A percentile compares a stretch with the other conserved stretches of the same genome.
Evolutionary conservation across 208 protist species (phyloP).

Genomic region (Crithidia acanthocephali): DNA sequence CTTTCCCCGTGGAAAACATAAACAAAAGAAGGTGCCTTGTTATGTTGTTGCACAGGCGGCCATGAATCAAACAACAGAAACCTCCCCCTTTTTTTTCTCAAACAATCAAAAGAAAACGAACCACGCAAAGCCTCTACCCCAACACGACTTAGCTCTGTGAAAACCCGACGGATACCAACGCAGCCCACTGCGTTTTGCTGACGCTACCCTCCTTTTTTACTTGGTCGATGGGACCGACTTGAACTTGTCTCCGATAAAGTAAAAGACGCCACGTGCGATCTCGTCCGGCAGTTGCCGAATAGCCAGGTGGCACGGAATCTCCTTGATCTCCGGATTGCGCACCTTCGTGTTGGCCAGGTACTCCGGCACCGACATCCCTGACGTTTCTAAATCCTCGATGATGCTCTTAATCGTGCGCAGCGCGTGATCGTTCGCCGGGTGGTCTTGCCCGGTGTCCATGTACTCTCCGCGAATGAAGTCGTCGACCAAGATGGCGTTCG

Average conservation of each 20-base stretch:
- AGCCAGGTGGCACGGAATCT: constrained; percentile 86
- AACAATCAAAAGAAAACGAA: no score
- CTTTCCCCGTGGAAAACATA: no score
- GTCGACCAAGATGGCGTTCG: constrained; percentile 86
- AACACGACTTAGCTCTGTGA: no score
- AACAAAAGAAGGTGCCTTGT: no score
- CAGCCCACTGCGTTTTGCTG: no score
- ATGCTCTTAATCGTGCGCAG: constrained; percentile 73
- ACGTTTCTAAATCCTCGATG: constrained; percentile 74
- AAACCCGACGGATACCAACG: no score
- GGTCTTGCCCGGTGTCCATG: constrained; percentile 88
- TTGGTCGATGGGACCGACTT: constrained; percentile 5
- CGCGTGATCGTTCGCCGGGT: constrained; percentile 80
- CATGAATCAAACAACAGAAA: no score
- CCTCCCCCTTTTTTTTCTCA: no score
- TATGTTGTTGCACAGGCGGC: no score
- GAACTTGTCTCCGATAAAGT: constrained; percentile 89
- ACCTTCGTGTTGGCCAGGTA: constrained; percentile 70
- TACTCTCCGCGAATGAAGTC: constrained; percentile 92
- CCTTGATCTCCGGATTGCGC: constrained; percentile 69
- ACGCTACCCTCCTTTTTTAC: not conserved
- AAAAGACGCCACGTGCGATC: constrained; percentile 86
- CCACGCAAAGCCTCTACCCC: no score
- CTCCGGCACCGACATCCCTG: constrained; percentile 62
- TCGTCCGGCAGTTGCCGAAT: constrained; percentile 89